Base-by-base conservation (phyloP, 805 yeast species). In the Lipomyces kockii region DNA sequence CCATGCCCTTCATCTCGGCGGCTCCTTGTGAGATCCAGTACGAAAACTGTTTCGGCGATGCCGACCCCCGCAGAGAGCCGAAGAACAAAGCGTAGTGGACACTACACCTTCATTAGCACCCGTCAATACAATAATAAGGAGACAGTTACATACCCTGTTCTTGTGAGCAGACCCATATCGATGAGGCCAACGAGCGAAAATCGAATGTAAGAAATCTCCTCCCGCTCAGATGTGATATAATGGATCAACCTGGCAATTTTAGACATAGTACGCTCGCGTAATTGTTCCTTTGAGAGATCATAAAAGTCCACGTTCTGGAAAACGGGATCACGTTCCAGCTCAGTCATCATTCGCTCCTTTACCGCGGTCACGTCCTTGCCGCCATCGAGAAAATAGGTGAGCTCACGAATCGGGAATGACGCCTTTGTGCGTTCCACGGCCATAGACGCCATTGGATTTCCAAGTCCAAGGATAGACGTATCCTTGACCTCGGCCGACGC, bases 51-150 rank as follows among this genome's bases (percentile, higher is more conserved):
- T 87, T 91, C 43, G 86, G 84, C 8, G 98, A 89, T 71, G 97
- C 98, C 74, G 90, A 89, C 69, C 97, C 97, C 73, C 89, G 86
- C 65, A 93, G 80, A 65, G 97, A 91, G 66, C 87, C 85, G 62
- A 91, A 83, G 77, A 94, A 94, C 66, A 93, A 83, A 3, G 97
- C 97, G 71, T 89, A 82, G 81, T 93, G 97, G 64, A 93, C 92
- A 54, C 97, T 62, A n/a, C 25, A 17, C 32, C n/a, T 25, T 52
- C 11, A n/a, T 25, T 22, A 25, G 29, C n/a, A 29, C 11, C 20
- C 17, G 29, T 5, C 55, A 22, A 25, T 25, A 4, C n/a, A 25
- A n/a, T 17, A 0, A 43, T 43, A n/a, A 4, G 49, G 22, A 52
- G 22, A 52, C 5, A 49, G 5, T 12, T 12, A 37, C 62, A 8